Conservation (phyloP, 805 yeast genomes). For the Metschnikowia amazonensis region DNA sequence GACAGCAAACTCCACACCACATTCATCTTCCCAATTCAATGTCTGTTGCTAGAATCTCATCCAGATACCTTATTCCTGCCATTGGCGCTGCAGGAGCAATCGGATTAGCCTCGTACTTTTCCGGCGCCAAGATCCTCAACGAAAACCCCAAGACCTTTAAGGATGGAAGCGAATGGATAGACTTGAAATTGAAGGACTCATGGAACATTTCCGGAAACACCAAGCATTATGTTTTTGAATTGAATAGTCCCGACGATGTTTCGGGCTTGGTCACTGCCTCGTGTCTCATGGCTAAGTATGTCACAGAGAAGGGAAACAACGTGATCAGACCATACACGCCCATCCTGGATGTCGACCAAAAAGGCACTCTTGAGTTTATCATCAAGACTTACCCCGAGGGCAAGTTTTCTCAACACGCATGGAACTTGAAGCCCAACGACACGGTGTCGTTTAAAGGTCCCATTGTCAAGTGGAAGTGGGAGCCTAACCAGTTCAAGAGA, state of each 20-base stretch:
- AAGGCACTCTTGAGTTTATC: conserved; percentile 75
- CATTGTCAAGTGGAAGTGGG: conserved; percentile 84
- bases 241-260: conserved; percentile 61
- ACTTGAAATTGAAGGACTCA: conserved; percentile 52
- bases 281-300: conserved; percentile 73
- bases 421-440: conserved; percentile 69
- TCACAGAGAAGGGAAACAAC: conserved; percentile 76
- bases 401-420: conserved; percentile 73
- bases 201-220: conserved; percentile 57
- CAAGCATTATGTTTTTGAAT: conserved; percentile 64
- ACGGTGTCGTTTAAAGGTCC: conserved; percentile 93
- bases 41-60: conserved; percentile 23
- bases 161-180: conserved; percentile 69
- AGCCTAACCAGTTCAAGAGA: conserved; percentile 75
- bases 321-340: conserved; percentile 93
- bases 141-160: conserved; percentile 47
- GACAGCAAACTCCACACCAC: background rate
- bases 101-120: conserved; percentile 31
- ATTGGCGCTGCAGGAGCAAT: conserved; percentile 31
- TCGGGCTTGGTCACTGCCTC: conserved; percentile 82
- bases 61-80: conserved; percentile 28
- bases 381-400: conserved; percentile 85
- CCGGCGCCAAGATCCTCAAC: conserved; percentile 27
- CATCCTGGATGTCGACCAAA: conserved; percentile 59
- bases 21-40: conserved; percentile 10